Evolutionary conservation across 306 rosid species (phyloP).

Genomic region (Ochetophila trinervis): DNA sequence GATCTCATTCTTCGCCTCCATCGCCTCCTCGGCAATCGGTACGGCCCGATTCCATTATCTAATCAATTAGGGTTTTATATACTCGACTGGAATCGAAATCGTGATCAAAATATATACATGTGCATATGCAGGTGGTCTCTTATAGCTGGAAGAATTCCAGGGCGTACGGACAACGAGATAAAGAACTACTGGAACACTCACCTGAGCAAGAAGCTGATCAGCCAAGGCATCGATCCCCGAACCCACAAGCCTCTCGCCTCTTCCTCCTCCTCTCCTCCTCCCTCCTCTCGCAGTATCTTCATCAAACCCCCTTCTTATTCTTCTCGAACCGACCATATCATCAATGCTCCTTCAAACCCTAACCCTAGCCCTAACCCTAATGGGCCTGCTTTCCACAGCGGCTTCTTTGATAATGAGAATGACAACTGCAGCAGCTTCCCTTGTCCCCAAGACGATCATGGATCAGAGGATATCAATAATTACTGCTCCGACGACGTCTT

Average conservation of each 20-base stretch:
- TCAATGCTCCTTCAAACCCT: conserved; percentile 7
- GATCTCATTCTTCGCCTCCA: conserved; percentile 95
- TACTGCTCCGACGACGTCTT: conserved; percentile 57
- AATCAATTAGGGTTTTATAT: neutral
- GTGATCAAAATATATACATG: neutral
- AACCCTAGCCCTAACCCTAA: conserved; percentile 8
- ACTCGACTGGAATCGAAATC: too few relatives aligned
- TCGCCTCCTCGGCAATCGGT: conserved; percentile 87
- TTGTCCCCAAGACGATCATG: conserved; percentile 13
- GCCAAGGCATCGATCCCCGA: conserved; percentile 88
- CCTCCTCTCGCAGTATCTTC: neutral
- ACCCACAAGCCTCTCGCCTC: conserved; percentile 69
- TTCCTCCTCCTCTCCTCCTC: neutral
- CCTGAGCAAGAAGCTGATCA: conserved; percentile 84
- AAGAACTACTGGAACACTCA: conserved; percentile 93
- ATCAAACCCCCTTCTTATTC: neutral
- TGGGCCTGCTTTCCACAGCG: too few relatives aligned
- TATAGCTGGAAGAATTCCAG: conserved; percentile 94
- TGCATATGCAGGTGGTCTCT: conserved; percentile 72
- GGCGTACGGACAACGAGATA: conserved; percentile 83
- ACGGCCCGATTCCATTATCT: neutral
- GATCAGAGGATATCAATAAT: conserved; percentile 32
- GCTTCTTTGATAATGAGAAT: too few relatives aligned
- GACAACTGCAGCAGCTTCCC: too few relatives aligned
- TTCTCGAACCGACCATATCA: too few relatives aligned